Evolutionary conservation across 345 rosid genomes (phyloP).

Genomic region (Barbarea vulgaris): DNA sequence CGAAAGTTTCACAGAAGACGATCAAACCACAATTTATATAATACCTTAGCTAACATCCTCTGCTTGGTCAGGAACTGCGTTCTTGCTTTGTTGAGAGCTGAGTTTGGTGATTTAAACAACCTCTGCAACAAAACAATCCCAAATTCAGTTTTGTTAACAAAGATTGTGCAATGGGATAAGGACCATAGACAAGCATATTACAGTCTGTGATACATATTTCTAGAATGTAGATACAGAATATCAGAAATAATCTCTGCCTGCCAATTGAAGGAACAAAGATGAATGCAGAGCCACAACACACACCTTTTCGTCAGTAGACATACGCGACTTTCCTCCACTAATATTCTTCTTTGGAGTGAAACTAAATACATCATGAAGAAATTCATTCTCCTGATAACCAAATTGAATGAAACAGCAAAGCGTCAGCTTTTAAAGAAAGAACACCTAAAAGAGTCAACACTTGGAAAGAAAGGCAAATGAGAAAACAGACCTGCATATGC

Average conservation of each 20-base stretch:
- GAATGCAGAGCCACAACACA: background rate
- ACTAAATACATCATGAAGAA: conserved; percentile 74
- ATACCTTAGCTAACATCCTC: conserved; percentile 77
- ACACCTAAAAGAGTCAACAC: background rate
- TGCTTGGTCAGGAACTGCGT: conserved; percentile 83
- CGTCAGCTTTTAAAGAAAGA: background rate
- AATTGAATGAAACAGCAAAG: conserved; percentile 6
- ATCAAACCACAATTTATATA: background rate
- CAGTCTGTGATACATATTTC: background rate
- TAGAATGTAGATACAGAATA: background rate
- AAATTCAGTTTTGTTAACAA: conserved; percentile 1
- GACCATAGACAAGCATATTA: background rate
- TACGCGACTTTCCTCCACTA: conserved; percentile 45
- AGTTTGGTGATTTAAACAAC: conserved; percentile 79
- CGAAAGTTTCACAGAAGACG: background rate
- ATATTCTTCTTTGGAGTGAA: conserved; percentile 66
- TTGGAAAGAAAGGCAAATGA: background rate
- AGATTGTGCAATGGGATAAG: background rate
- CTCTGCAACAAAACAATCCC: conserved; percentile 53
- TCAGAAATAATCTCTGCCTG: background rate
- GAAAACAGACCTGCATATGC: conserved; percentile 85
- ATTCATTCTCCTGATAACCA: conserved; percentile 72
- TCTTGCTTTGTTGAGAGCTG: conserved; percentile 75
- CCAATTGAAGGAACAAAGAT: background rate
- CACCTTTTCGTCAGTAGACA: conserved; percentile 71